These are phyloP conservation scores for Mycosarcoma mackinlayi DNA, from an alignment of 1,284 basidiomycete species.

Conservation along the genomic window DNA sequence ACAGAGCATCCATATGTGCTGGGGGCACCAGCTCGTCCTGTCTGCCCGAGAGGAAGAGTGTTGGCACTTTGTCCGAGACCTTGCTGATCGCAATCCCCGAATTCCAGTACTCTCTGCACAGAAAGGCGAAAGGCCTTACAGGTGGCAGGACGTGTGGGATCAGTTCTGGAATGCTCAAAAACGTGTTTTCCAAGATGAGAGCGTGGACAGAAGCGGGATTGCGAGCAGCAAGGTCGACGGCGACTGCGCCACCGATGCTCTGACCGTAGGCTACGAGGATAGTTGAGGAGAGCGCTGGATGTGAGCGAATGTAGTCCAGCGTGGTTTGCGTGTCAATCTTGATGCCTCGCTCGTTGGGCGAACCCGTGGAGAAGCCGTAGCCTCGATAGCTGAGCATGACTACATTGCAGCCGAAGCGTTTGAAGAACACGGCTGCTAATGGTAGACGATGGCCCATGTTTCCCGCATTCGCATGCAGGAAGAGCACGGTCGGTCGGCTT, in stretches of 20 bases:
- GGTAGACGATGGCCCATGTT: conserved; percentile 82
- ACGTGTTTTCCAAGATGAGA: conserved; percentile 85
- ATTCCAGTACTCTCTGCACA: conserved; percentile 90
- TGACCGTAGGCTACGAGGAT: conserved; percentile 82
- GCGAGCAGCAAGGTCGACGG: conserved; percentile 84
- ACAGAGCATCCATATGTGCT: conserved; percentile 83
- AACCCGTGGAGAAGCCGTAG: conserved; percentile 86
- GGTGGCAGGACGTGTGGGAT: conserved; percentile 81
- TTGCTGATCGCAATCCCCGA: conserved; percentile 77
- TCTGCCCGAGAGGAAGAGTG: conserved; percentile 84
- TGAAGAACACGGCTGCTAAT: conserved; percentile 84
- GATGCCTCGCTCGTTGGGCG: conserved; percentile 82
- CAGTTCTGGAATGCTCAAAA: conserved; percentile 63
- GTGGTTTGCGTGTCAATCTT: conserved; percentile 79
- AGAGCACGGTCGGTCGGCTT: conserved; percentile 58
- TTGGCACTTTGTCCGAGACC: conserved; percentile 78
- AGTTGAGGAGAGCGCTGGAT: conserved; percentile 74
- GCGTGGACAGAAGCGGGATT: conserved; percentile 79
- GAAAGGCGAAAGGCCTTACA: conserved; percentile 80
- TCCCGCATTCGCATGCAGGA: conserved; percentile 67
- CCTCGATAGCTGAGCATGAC: conserved; percentile 89
- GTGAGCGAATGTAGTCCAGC: conserved; percentile 80
- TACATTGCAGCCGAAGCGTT: conserved; percentile 86
- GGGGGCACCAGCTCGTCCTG: conserved; percentile 86
- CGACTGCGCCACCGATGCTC: conserved; percentile 94